These are phyloP conservation scores for Monotropa hypopitys DNA, from an alignment of 179 eudicot genomes.

Conservation along the genomic window DNA sequence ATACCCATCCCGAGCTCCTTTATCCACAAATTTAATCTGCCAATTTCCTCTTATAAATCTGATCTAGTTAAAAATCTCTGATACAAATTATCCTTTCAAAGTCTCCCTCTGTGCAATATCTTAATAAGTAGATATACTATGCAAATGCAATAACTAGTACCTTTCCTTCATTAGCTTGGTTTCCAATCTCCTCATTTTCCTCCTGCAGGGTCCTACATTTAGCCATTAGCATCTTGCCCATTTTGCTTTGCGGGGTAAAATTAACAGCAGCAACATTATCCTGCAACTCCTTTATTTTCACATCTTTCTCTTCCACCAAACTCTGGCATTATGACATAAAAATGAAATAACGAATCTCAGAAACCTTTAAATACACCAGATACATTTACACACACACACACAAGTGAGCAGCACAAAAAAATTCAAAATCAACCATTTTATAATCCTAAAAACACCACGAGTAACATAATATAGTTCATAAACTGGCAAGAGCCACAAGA, in stretches of 20 bases:
- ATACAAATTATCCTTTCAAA: not conserved
- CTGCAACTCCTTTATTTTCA: conserved; percentile 84
- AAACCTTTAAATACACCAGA: not conserved
- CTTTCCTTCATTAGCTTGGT: conserved; percentile 97
- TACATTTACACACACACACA: not conserved
- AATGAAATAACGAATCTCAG: not conserved
- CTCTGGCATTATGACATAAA: conserved; percentile 32
- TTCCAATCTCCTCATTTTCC: conserved; percentile 98
- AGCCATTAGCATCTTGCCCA: conserved; percentile 94
- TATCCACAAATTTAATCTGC: not conserved
- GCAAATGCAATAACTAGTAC: conserved; percentile 20
- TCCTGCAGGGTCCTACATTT: conserved; percentile 87
- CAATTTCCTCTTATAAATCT: conserved; percentile 1
- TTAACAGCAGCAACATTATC: conserved; percentile 75
- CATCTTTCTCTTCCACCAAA: conserved; percentile 96
- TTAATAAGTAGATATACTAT: not conserved
- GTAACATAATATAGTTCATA: not conserved
- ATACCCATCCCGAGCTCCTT: not conserved
- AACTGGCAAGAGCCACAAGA: not conserved
- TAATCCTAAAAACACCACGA: not conserved
- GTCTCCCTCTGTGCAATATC: not conserved
- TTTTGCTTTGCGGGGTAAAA: conserved; percentile 85
- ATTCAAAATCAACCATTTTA: not conserved
- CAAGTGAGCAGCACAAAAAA: not conserved
- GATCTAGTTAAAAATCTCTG: not conserved